phyloP scores from a whole-genome alignment of 768 basidiomycete genomes.

The Boletellus emodensis region DNA sequence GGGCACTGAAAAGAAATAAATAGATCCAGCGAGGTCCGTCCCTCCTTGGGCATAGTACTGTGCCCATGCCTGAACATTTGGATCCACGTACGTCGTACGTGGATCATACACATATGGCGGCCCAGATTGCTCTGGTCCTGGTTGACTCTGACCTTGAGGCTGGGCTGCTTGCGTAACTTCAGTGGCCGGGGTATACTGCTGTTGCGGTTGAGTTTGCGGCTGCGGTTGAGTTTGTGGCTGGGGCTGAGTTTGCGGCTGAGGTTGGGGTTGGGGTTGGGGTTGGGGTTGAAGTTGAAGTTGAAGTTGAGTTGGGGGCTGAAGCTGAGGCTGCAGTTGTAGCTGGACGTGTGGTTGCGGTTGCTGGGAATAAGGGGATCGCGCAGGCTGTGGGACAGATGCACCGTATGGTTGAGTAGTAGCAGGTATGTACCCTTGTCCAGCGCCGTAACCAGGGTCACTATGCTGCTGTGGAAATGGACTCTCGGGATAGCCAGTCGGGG shows the following conservation, averaged over 20 bases:
- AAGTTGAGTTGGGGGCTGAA: conserved; percentile 38
- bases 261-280: conserved; percentile 27
- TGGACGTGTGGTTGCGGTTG: conserved; percentile 11
- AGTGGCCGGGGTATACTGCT: conserved; percentile 12
- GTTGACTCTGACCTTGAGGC: conserved; percentile 13
- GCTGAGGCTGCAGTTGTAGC: conserved; percentile 27
- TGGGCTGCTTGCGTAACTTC: conserved; percentile 10
- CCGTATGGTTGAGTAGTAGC: conserved; percentile 21
- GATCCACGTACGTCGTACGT: conserved; percentile 63
- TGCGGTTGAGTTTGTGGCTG: conserved; percentile 35
- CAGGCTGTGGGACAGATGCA: conserved; percentile 23
- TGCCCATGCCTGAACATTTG: conserved; percentile 84
- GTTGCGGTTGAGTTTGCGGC: conserved; percentile 31
- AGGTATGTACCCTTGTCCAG: conserved; percentile 20
- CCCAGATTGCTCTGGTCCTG: conserved; percentile 27
- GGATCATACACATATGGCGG: conserved; percentile 62
- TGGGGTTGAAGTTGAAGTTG: conserved; percentile 30
- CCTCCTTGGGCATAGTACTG: conserved; percentile 82
- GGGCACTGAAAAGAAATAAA: conserved; percentile 78
- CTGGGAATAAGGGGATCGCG: conserved; percentile 31
- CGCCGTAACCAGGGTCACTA: conserved; percentile 20
- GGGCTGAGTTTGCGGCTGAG: conserved; percentile 31
- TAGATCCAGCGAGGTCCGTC: conserved; percentile 64
- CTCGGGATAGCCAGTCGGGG: conserved; percentile 24
- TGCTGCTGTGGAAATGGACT: conserved; percentile 26